phyloP scores from a whole-genome alignment of 192 early-diverging fungal species.

The Backusella sp. region DNA sequence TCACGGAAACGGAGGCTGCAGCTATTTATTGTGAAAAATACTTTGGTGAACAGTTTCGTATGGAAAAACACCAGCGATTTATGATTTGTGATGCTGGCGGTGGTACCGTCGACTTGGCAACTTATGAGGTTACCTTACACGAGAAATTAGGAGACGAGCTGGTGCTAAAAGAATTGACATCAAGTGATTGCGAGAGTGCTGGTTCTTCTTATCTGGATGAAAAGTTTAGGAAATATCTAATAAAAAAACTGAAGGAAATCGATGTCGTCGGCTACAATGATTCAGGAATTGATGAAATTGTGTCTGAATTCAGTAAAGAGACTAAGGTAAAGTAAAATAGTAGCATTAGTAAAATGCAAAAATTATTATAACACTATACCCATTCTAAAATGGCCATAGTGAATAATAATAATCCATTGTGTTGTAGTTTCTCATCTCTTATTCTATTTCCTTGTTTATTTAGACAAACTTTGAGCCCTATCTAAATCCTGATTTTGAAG shows the following conservation, averaged over 20 bases:
- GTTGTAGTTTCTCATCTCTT: neutral
- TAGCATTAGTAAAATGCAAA: neutral
- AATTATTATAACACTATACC: neutral
- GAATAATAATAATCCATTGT: neutral
- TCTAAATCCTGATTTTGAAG: neutral
- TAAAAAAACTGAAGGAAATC: neutral
- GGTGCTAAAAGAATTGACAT: neutral
- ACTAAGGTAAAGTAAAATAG: neutral
- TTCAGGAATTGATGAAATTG: neutral
- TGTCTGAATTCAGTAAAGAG: neutral
- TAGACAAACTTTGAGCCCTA: neutral
- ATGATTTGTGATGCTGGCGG: slow-evolving; percentile 55
- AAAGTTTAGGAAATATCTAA: neutral
- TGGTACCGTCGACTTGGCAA: slow-evolving; percentile 47
- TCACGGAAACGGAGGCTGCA: slow-evolving; percentile 51
- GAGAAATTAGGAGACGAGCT: neutral
- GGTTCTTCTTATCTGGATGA: slow-evolving; percentile 1
- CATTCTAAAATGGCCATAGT: no score
- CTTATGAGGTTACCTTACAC: neutral
- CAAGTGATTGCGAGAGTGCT: neutral
- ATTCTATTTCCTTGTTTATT: neutral
- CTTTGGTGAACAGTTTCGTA: slow-evolving; percentile 47
- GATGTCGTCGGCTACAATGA: neutral
- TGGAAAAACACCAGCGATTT: slow-evolving; percentile 39
- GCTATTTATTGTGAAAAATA: slow-evolving; percentile 53